phyloP scores from a whole-genome alignment of 2,329 filamentous ascomycete species.

The Fusarium robinianum region DNA sequence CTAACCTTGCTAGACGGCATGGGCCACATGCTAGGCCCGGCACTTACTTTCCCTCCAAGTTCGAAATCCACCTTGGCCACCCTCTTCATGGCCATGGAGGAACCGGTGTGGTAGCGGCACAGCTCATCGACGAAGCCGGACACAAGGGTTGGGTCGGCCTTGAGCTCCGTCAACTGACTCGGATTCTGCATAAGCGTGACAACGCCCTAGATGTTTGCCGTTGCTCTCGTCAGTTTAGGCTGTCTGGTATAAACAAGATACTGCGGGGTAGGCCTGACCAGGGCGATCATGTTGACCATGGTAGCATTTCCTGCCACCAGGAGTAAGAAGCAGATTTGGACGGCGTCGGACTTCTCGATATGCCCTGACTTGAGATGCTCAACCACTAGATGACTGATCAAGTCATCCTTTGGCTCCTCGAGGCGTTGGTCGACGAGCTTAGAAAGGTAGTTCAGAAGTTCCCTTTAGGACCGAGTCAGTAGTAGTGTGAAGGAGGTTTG shows the following conservation, averaged over 20 bases:
- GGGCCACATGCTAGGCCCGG: neutral
- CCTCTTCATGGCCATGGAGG: conserved; percentile 52
- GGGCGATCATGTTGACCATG: conserved; percentile 55
- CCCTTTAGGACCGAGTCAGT: conserved; percentile 31
- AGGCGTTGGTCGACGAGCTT: conserved; percentile 48
- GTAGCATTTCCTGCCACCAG: conserved; percentile 58
- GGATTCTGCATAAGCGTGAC: conserved; percentile 51
- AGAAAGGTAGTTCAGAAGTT: conserved; percentile 51
- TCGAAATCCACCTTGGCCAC: conserved; percentile 53
- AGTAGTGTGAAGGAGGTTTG: neutral
- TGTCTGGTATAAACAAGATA: neutral
- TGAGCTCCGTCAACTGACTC: conserved; percentile 47
- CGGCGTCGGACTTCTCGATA: conserved; percentile 46
- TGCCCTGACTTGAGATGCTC: conserved; percentile 48
- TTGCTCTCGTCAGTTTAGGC: accelerated
- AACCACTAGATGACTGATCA: conserved; percentile 50
- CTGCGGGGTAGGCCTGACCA: conserved; percentile 40
- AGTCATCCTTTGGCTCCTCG: conserved; percentile 48
- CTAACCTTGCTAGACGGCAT: neutral
- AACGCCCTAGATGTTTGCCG: conserved; percentile 43
- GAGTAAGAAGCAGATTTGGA: conserved; percentile 55
- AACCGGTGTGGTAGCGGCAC: conserved; percentile 53
- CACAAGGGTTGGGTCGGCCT: conserved; percentile 44
- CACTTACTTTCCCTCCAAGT: conserved; percentile 46
- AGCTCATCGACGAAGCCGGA: conserved; percentile 52